Evolutionary conservation across 805 yeast species (phyloP), one percentile per base, ranked within the genome.

Genomic region (Kluyveromyces aestuarii): DNA sequence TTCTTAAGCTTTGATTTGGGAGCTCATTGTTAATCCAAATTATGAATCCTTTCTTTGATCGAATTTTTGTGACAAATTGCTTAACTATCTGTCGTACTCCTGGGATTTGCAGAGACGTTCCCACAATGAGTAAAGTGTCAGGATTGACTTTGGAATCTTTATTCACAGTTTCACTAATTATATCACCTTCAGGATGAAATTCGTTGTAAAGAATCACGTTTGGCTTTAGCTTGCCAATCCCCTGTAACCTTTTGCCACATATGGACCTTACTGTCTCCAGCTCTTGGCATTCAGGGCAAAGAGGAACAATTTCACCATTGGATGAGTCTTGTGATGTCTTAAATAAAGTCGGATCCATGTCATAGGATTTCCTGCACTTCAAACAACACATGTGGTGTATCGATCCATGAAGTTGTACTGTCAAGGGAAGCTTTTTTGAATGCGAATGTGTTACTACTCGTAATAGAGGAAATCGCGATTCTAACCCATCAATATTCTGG

Each of bases 401-500:
- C 17, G 87, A 81, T 0, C 96, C 96, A 66, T 89, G 96, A 25
- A 93, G 75, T 67, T 88, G 96, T 27, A 89, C 74, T 4, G 88
- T 76, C 59, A 61, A 76, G 50, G 80, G 87, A 37, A 70, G 80
- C 55, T 51, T 62, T 8, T 61, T 72, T 30, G 81, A 65, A 1
- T 86, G 85, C 1, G 72, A 71, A 13, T 13, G 8, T 7, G 16
- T 17, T 7, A 13, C 19, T 6, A 8, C 38, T 30, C 39, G 36
- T n/a, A 19, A 8, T 19, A n/a, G n/a, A 1, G 74, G 64, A 36
- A 84, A 75, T 55, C 77, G 74, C 10, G 76, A 68, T 58, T 89
- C 96, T 44, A 89, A 70, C 44, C 88, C 79, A 66, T 89, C 96
- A 50, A 89, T 87, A 60, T 89, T 89, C 60, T 89, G 96, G 0